Evolutionary conservation across 2,329 filamentous ascomycete species (phyloP).

Genomic region (Aspergillus candidus): DNA sequence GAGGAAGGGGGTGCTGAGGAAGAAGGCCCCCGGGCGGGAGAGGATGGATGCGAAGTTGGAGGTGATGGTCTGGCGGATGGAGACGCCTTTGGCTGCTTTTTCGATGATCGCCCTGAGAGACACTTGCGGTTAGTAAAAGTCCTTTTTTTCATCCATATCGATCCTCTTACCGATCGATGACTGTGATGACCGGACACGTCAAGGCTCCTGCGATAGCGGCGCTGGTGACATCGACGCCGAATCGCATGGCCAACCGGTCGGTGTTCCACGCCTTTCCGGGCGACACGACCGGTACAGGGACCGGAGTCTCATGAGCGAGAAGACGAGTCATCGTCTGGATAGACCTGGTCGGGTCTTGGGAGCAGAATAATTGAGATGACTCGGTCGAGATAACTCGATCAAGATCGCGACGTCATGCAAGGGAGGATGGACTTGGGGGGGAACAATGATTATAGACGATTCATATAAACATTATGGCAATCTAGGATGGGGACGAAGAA

Average conservation of each 20-base stretch:
- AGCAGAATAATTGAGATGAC: too few species aligned
- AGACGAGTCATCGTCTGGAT: slow-evolving; percentile 25
- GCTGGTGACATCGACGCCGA: slow-evolving; percentile 62
- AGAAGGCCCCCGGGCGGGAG: slow-evolving; percentile 37
- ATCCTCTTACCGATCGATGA: slow-evolving; percentile 69
- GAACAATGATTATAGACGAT: background rate
- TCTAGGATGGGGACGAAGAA: background rate
- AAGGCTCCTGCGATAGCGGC: slow-evolving; percentile 66
- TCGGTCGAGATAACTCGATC: too few species aligned
- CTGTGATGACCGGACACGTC: slow-evolving; percentile 76
- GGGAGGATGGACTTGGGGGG: background rate
- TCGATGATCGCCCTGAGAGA: slow-evolving; percentile 43
- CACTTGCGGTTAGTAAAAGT: background rate
- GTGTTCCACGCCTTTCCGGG: slow-evolving; percentile 61
- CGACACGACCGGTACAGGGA: slow-evolving; percentile 18
- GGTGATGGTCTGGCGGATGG: slow-evolving; percentile 37
- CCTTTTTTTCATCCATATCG: background rate
- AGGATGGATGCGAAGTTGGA: slow-evolving; percentile 37
- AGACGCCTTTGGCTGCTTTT: slow-evolving; percentile 42
- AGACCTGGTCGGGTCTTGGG: too few species aligned
- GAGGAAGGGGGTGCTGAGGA: slow-evolving; percentile 44
- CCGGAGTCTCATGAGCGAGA: slow-evolving; percentile 20
- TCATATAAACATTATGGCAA: too few species aligned
- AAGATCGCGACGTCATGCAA: background rate
- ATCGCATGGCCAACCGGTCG: slow-evolving; percentile 59